Conservation (phyloP, 2,329 filamentous ascomycete genomes). For the Oidium heveae region DNA sequence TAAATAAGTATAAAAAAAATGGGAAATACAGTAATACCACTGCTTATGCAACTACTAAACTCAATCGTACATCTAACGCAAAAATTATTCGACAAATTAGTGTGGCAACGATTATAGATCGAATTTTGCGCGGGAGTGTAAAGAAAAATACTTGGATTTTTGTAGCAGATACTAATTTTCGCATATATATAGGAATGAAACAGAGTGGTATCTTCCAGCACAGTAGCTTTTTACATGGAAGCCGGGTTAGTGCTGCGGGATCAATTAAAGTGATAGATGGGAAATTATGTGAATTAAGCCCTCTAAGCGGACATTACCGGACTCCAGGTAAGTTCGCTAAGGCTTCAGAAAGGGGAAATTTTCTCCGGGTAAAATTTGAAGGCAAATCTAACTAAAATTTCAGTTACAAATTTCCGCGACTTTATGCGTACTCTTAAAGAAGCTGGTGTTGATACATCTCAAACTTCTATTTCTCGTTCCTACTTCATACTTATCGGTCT, state of each 20-base stretch:
- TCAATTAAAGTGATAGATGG: conserved; percentile 69
- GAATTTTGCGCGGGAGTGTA: conserved; percentile 51
- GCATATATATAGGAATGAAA: conserved; percentile 77
- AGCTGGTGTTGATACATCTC: conserved; percentile 53
- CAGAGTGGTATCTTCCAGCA: conserved; percentile 74
- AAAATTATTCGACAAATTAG: conserved; percentile 41
- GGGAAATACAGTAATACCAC: conserved; percentile 18
- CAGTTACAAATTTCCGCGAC: conserved; percentile 46
- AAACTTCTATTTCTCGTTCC: conserved; percentile 53
- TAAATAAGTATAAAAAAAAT: conserved; percentile 10
- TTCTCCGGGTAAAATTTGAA: neutral
- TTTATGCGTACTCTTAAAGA: conserved; percentile 53
- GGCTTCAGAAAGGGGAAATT: neutral
- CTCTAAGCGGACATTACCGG: conserved; percentile 56
- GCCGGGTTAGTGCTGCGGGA: conserved; percentile 59
- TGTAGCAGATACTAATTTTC: conserved; percentile 62
- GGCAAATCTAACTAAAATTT: neutral
- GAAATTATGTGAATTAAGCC: conserved; percentile 46
- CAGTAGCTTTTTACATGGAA: conserved; percentile 66
- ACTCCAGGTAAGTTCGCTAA: conserved; percentile 31
- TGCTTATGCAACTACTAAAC: conserved; percentile 25
- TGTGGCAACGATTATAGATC: conserved; percentile 50
- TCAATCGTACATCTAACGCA: conserved; percentile 36
- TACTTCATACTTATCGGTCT: conserved; percentile 65
- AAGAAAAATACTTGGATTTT: conserved; percentile 89